phyloP scores from a whole-genome alignment of 2,329 filamentous ascomycete genomes.

The Penicillium expansum region DNA sequence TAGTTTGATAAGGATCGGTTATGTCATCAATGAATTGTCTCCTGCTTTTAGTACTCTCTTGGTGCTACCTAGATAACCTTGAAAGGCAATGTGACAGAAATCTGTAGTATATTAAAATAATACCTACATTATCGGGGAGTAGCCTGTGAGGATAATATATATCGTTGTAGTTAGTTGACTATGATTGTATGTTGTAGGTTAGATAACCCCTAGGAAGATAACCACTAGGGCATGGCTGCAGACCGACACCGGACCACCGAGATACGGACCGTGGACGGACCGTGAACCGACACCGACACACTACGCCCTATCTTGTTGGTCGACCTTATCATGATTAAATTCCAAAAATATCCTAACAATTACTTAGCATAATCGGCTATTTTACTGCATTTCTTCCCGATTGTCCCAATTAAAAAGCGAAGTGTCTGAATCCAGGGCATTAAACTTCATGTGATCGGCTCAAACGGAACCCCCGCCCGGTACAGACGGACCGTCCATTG shows the following conservation, averaged over 20 bases:
- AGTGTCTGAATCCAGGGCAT: background rate
- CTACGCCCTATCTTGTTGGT: background rate
- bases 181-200: no score
- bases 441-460: conserved; percentile 19
- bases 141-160: no score
- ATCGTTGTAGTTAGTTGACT: no score
- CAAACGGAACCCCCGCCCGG: conserved; percentile 13
- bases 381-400: background rate
- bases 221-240: no score
- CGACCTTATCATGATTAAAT: background rate
- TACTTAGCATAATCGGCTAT: background rate
- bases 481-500: conserved; percentile 2
- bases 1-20: background rate
- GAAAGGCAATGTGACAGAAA: no score
- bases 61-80: background rate
- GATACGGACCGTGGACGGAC: background rate
- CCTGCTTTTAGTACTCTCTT: background rate
- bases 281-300: background rate
- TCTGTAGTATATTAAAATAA: no score
- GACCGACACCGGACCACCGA: background rate
- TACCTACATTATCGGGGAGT: no score
- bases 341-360: background rate
- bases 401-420: background rate
- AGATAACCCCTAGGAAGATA: no score
- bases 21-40: no score